Conservation (phyloP, 352 stramenopile species). For the Hyphochytrium catenoides region DNA sequence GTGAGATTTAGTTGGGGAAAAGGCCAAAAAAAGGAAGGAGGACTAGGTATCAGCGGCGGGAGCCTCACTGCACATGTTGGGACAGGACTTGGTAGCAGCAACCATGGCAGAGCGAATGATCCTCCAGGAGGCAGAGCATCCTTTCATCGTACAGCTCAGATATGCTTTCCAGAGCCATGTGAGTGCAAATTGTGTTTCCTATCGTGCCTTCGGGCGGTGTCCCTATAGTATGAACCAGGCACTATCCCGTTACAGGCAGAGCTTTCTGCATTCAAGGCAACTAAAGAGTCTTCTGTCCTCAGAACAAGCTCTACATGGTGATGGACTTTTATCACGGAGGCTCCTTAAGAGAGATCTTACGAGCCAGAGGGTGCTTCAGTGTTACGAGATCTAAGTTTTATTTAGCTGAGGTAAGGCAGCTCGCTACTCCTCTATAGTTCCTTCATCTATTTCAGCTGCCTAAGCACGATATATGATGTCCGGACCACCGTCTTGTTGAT, state of each 20-base stretch:
- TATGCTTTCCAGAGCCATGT: conserved; percentile 51
- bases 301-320: conserved; percentile 51
- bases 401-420: conserved; percentile 14
- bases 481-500: too few relatives aligned
- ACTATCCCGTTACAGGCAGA: too few relatives aligned
- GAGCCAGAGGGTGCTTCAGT: conserved; percentile 29
- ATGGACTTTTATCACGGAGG: conserved; percentile 51
- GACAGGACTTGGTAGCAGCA: conserved; percentile 33
- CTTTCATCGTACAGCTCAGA: conserved; percentile 41
- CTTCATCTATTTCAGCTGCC: neutral
- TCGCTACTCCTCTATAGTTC: too few relatives aligned
- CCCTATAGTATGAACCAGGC: too few relatives aligned
- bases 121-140: conserved; percentile 36
- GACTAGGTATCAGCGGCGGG: too few relatives aligned
- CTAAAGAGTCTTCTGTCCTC: too few relatives aligned
- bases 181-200: too few relatives aligned
- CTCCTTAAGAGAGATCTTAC: conserved; percentile 31
- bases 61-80: too few relatives aligned
- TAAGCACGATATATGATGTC: conserved; percentile 19
- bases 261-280: too few relatives aligned
- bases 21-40: too few relatives aligned
- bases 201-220: too few relatives aligned
- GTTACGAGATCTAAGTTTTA: conserved; percentile 41
- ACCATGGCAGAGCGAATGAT: conserved; percentile 48
- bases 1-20: too few relatives aligned